These are phyloP conservation scores for Fusarium chaquense DNA, from an alignment of 2,329 filamentous ascomycete genomes.

Conservation along the genomic window DNA sequence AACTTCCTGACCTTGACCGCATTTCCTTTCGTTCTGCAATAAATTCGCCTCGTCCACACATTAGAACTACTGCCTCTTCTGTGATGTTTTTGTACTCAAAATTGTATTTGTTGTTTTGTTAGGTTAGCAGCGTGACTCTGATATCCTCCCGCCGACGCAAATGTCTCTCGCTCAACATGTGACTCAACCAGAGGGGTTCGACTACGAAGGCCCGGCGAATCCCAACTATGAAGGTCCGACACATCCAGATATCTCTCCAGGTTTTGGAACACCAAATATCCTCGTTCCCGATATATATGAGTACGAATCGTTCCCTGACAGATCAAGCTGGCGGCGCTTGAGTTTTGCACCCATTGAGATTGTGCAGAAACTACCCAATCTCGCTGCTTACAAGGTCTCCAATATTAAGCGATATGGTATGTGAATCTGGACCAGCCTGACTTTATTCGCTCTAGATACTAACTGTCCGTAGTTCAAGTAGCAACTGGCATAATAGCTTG, in stretches of 20 bases:
- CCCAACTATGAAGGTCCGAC: slow-evolving; percentile 31
- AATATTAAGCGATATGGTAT: slow-evolving; percentile 45
- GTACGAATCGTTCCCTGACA: slow-evolving; percentile 7
- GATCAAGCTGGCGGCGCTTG: slow-evolving; percentile 46
- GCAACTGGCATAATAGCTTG: slow-evolving; percentile 76
- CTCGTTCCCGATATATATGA: neutral
- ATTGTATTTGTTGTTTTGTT: neutral
- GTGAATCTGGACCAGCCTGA: neutral
- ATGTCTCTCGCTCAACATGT: slow-evolving; percentile 61
- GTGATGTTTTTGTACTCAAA: neutral
- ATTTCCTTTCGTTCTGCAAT: neutral
- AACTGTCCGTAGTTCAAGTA: slow-evolving; percentile 70
- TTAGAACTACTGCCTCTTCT: rapidly evolving
- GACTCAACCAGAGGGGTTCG: slow-evolving; percentile 56
- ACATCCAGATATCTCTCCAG: neutral
- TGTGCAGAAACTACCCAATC: slow-evolving; percentile 44
- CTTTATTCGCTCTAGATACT: neutral
- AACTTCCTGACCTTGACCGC: slow-evolving; percentile 18
- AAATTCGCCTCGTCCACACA: neutral
- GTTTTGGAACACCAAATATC: neutral
- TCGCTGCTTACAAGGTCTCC: slow-evolving; percentile 50
- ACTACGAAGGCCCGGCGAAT: slow-evolving; percentile 51
- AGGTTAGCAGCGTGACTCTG: neutral
- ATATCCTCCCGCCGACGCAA: neutral
- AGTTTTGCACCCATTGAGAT: slow-evolving; percentile 48